Percentiles rank a stretch among this genome's conserved stretches.
These are phyloP conservation scores for Colletotrichum magnum DNA, from an alignment of 2,329 filamentous ascomycete genomes.

Conservation along the genomic window DNA sequence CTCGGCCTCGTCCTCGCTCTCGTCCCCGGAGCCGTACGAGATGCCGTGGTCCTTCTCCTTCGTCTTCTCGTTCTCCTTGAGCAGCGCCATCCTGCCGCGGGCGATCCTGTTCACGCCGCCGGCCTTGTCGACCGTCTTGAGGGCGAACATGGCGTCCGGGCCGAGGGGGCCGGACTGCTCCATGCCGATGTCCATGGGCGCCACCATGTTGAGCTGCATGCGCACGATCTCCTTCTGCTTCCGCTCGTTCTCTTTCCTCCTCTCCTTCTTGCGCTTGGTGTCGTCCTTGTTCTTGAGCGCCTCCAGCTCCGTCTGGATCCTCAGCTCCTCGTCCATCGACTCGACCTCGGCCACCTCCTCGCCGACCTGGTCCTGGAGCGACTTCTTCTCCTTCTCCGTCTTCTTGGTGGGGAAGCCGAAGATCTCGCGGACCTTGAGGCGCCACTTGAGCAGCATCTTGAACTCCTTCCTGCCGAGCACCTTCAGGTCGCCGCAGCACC, in stretches of 20 bases:
- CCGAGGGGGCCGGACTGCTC: conserved; percentile 86
- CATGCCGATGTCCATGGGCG: conserved; percentile 95
- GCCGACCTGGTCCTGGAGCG: conserved; percentile 56
- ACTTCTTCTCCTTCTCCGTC: conserved; percentile 50
- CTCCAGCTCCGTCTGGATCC: conserved; percentile 89
- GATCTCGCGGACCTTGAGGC: conserved; percentile 88
- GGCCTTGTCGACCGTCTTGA: conserved; percentile 85
- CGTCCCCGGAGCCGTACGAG: conserved; percentile 60
- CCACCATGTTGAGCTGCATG: conserved; percentile 97
- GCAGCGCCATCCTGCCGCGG: conserved; percentile 83
- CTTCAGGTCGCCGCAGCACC: conserved; percentile 86
- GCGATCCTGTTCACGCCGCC: conserved; percentile 77
- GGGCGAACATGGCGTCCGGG: conserved; percentile 86
- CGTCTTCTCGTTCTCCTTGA: conserved; percentile 69
- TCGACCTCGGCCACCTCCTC: conserved; percentile 88
- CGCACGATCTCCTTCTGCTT: conserved; percentile 96
- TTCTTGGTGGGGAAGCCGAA: conserved; percentile 90
- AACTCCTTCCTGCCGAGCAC: conserved; percentile 96
- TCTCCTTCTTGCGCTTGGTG: conserved; percentile 84
- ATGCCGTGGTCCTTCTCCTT: conserved; percentile 75
- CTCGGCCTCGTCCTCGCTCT: conserved; percentile 77
- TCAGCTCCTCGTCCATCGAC: conserved; percentile 94
- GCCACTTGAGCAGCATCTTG: conserved; percentile 89
- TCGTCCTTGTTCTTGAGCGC: conserved; percentile 84
- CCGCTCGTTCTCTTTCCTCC: conserved; percentile 89